phyloP scores from a whole-genome alignment of 495 filamentous ascomycete genomes.

The Neurospora sp. region DNA sequence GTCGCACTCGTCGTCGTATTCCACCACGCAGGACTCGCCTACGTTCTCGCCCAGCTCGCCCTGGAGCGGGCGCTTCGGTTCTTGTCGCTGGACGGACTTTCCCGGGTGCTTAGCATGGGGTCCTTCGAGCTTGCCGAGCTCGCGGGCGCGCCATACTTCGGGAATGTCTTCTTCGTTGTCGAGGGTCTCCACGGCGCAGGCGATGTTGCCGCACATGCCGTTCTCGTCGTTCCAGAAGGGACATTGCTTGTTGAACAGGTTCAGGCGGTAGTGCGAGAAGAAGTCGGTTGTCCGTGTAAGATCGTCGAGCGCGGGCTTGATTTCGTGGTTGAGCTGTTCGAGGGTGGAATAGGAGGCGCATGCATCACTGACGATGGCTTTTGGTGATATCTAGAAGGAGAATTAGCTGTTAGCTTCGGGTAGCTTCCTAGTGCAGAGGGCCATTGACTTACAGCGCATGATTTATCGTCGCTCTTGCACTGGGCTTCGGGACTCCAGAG shows the following conservation, averaged over 20 bases:
- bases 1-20: constrained; percentile 97
- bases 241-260: constrained; percentile 90
- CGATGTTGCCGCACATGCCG: constrained; percentile 95
- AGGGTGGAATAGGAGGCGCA: constrained; percentile 88
- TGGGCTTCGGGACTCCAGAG: constrained; percentile 47
- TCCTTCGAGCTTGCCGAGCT: constrained; percentile 86
- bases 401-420: constrained; percentile 20
- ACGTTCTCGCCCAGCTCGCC: constrained; percentile 78
- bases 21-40: constrained; percentile 90
- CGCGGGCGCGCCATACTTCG: constrained; percentile 78
- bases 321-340: constrained; percentile 66
- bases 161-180: constrained; percentile 94
- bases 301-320: constrained; percentile 70
- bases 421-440: neutral
- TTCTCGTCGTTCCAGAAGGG: constrained; percentile 92
- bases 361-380: constrained; percentile 65
- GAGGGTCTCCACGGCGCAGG: constrained; percentile 92
- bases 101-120: constrained; percentile 84
- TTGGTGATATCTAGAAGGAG: constrained; percentile 39
- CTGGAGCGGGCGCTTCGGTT: constrained; percentile 62
- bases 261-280: constrained; percentile 93
- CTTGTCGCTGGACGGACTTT: constrained; percentile 56
- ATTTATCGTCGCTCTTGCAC: constrained; percentile 19
- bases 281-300: constrained; percentile 87
- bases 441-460: constrained; percentile 36